These are phyloP conservation scores for Chlorella sp. DNA, from an alignment of 139 green algal genomes.

Conservation along the genomic window DNA sequence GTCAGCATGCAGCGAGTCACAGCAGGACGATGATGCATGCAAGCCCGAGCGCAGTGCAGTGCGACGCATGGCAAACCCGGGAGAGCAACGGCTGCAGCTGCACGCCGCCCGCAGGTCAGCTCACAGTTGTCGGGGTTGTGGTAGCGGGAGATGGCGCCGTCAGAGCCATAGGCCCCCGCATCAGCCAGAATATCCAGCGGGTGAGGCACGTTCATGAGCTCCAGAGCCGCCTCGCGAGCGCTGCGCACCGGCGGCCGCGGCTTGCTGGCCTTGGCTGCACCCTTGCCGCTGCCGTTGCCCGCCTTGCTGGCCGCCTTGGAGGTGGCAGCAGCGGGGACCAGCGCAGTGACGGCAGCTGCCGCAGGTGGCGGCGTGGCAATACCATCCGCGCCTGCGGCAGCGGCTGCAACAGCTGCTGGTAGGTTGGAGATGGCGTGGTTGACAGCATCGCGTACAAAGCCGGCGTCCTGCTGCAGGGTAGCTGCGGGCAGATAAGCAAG, in stretches of 20 bases:
- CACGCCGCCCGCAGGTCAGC: too few species aligned
- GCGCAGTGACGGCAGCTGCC: not conserved
- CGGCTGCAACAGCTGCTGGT: not conserved
- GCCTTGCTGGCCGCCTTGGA: not conserved
- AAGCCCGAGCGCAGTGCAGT: too few species aligned
- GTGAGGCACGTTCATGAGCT: slow-evolving; percentile 93
- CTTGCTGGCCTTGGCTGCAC: not conserved
- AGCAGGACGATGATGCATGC: too few species aligned
- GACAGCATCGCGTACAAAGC: not conserved
- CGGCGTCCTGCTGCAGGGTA: slow-evolving; percentile 9
- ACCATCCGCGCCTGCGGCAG: not conserved
- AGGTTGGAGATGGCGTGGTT: slow-evolving; percentile 14
- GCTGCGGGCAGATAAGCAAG: not conserved
- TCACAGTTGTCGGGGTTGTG: slow-evolving; percentile 96
- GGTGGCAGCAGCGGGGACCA: not conserved
- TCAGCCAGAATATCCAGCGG: slow-evolving; percentile 94
- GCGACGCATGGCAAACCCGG: too few species aligned
- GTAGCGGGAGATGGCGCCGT: slow-evolving; percentile 90
- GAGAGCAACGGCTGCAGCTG: too few species aligned
- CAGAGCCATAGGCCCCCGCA: slow-evolving; percentile 81
- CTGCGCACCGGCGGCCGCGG: not conserved
- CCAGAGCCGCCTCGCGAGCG: not conserved
- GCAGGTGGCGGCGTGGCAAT: not conserved
- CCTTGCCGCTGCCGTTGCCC: not conserved
- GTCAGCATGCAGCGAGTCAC: too few species aligned